phyloP scores from a whole-genome alignment of 257 asterid genomes.

The Misopates orontium region DNA sequence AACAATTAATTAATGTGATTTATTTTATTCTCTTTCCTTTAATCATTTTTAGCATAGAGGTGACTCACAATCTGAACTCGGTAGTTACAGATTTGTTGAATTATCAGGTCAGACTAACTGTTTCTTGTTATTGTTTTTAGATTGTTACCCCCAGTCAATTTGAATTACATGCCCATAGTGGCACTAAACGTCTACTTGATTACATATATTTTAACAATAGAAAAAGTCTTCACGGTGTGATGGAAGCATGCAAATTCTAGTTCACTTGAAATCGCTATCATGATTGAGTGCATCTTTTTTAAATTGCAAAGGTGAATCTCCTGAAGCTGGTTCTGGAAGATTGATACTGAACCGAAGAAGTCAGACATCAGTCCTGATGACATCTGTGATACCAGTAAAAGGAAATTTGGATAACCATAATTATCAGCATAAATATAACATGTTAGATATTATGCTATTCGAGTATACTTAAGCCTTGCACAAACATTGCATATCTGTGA shows the following conservation, averaged over 20 bases:
- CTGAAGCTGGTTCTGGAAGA: slow-evolving; percentile 48
- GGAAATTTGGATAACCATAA: slow-evolving; percentile 40
- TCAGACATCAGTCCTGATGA: slow-evolving; percentile 36
- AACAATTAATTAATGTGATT: slow-evolving; percentile 21
- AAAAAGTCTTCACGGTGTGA: slow-evolving; percentile 63
- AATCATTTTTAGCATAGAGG: slow-evolving; percentile 45
- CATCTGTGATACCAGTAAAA: slow-evolving; percentile 34
- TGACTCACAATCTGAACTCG: slow-evolving; percentile 35
- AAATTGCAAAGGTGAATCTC: slow-evolving; percentile 64
- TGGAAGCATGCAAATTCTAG: slow-evolving; percentile 65
- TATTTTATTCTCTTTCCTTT: slow-evolving; percentile 26
- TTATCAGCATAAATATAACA: slow-evolving; percentile 2
- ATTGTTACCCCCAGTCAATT: slow-evolving; percentile 72
- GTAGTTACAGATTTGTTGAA: neutral
- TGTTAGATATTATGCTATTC: slow-evolving; percentile 8
- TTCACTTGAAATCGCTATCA: slow-evolving; percentile 54
- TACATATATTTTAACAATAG: slow-evolving; percentile 78
- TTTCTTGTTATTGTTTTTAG: slow-evolving; percentile 39
- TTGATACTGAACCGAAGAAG: slow-evolving; percentile 37
- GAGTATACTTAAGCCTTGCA: neutral
- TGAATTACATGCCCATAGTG: slow-evolving; percentile 79
- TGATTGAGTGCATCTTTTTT: slow-evolving; percentile 40
- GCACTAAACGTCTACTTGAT: slow-evolving; percentile 77
- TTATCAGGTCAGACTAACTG: slow-evolving; percentile 25
- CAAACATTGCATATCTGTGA: neutral